A percentile compares a stretch with the other conserved stretches of the same genome.
Evolutionary conservation across 1,284 basidiomycete species (phyloP).

Genomic region (Ustilago shanxiensis): DNA sequence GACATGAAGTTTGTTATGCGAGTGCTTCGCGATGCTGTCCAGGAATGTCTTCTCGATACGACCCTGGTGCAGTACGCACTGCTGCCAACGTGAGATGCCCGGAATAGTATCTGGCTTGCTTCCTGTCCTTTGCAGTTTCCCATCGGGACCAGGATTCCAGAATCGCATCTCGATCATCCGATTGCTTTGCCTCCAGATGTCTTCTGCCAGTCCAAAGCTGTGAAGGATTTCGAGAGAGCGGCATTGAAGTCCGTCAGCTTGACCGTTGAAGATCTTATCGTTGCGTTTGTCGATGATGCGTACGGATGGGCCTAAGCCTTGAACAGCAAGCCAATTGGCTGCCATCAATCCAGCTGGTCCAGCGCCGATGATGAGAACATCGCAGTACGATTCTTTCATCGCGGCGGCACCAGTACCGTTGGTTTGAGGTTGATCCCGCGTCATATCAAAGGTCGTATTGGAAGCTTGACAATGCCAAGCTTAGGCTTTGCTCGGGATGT

Average conservation of each 20-base stretch:
- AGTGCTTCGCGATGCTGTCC: conserved; percentile 31
- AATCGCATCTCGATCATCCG: conserved; percentile 44
- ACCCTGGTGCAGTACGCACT: conserved; percentile 44
- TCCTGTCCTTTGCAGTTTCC: conserved; percentile 27
- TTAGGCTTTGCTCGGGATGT: background rate
- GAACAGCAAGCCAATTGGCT: conserved; percentile 38
- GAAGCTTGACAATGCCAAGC: too few relatives aligned
- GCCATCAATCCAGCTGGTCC: conserved; percentile 47
- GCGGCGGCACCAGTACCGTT: background rate
- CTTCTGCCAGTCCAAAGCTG: conserved; percentile 34
- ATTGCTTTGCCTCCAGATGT: conserved; percentile 41
- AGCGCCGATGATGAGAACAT: conserved; percentile 73
- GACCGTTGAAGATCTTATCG: conserved; percentile 43
- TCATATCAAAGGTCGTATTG: conserved; percentile 1
- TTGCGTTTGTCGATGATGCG: conserved; percentile 48
- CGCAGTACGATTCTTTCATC: conserved; percentile 61
- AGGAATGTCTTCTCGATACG: conserved; percentile 39
- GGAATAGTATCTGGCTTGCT: conserved; percentile 38
- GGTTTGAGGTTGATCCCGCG: background rate
- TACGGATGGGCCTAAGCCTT: conserved; percentile 30
- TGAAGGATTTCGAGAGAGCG: conserved; percentile 41
- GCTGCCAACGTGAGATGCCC: conserved; percentile 41
- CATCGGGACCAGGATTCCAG: conserved; percentile 43
- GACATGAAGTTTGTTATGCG: conserved; percentile 23
- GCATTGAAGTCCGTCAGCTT: conserved; percentile 48